These are phyloP conservation scores for Colletotrichum sansevieriae DNA, from an alignment of 2,329 filamentous ascomycete genomes.

Conservation along the genomic window DNA sequence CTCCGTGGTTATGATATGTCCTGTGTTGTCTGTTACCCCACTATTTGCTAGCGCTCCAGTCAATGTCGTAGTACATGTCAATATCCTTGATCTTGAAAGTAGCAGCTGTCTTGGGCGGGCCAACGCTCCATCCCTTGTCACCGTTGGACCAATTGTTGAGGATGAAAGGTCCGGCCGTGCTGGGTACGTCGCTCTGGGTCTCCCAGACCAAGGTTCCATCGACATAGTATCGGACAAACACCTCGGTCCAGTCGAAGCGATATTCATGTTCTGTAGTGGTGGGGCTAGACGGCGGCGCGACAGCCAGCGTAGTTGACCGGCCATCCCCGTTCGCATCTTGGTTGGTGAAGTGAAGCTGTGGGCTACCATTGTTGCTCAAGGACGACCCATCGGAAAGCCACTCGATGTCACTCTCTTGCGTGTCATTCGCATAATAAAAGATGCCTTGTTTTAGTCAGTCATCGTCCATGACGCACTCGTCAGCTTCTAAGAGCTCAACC, in stretches of 20 bases:
- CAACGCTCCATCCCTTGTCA: slow-evolving; percentile 47
- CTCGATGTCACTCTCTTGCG: slow-evolving; percentile 49
- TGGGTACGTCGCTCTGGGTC: slow-evolving; percentile 46
- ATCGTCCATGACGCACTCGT: too few species aligned
- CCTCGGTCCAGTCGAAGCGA: slow-evolving; percentile 48
- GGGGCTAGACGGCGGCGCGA: slow-evolving; percentile 42
- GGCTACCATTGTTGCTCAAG: slow-evolving; percentile 44
- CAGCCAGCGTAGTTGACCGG: slow-evolving; percentile 24
- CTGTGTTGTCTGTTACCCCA: not conserved
- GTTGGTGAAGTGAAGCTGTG: slow-evolving; percentile 48
- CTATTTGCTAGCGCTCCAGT: not conserved
- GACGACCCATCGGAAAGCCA: slow-evolving; percentile 48
- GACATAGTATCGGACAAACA: slow-evolving; percentile 44
- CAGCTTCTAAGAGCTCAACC: not conserved
- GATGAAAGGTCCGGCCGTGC: slow-evolving; percentile 45
- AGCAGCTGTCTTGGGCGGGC: slow-evolving; percentile 45
- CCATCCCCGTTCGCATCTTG: slow-evolving; percentile 45
- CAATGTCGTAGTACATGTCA: slow-evolving; percentile 48
- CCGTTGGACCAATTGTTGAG: slow-evolving; percentile 51
- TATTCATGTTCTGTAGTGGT: slow-evolving; percentile 49
- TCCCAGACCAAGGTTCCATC: slow-evolving; percentile 46
- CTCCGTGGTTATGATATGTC: too few species aligned
- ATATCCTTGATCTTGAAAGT: slow-evolving; percentile 24
- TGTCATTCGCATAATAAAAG: slow-evolving; percentile 47
- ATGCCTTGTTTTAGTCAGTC: slow-evolving; percentile 43